Percentiles rank a stretch among this genome's conserved stretches.
Evolutionary conservation across 2,329 filamentous ascomycete genomes (phyloP).

Genomic region (Pseudogymnoascus sp.): DNA sequence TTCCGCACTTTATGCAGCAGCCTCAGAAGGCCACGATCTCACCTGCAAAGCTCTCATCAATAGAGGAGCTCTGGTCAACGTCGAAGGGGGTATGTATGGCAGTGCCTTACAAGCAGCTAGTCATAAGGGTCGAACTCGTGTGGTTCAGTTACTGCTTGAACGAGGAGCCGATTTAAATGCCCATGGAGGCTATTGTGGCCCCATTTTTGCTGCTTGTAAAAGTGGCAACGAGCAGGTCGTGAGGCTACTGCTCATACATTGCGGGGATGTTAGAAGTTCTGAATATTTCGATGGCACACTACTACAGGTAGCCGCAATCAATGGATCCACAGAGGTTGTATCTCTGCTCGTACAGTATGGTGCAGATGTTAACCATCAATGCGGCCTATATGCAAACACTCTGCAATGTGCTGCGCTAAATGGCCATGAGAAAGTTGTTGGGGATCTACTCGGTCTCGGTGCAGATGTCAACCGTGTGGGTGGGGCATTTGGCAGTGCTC

Average conservation of each 20-base stretch:
- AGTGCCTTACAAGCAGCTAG: background rate
- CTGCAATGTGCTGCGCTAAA: background rate
- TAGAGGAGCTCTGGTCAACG: background rate
- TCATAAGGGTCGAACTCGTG: conserved; percentile 4
- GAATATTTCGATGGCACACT: background rate
- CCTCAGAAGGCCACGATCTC: background rate
- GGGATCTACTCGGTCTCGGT: background rate
- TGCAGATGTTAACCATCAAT: background rate
- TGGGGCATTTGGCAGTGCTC: background rate
- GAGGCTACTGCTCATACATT: background rate
- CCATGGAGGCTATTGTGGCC: background rate
- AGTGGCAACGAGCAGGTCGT: background rate
- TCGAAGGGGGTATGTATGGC: background rate
- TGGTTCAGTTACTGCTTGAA: conserved; percentile 16
- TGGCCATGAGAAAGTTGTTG: background rate
- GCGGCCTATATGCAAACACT: background rate
- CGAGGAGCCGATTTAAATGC: conserved; percentile 15
- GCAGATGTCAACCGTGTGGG: background rate
- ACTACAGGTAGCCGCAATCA: background rate
- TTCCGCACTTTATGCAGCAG: background rate
- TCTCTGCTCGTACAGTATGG: background rate
- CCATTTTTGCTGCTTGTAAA: background rate
- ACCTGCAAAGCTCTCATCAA: background rate
- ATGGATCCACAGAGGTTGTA: background rate
- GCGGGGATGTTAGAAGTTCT: background rate